Percentiles rank a stretch among this genome's conserved stretches.
Conservation (phyloP, 2,329 filamentous ascomycete species). For the Thielaviopsis punctulata region DNA sequence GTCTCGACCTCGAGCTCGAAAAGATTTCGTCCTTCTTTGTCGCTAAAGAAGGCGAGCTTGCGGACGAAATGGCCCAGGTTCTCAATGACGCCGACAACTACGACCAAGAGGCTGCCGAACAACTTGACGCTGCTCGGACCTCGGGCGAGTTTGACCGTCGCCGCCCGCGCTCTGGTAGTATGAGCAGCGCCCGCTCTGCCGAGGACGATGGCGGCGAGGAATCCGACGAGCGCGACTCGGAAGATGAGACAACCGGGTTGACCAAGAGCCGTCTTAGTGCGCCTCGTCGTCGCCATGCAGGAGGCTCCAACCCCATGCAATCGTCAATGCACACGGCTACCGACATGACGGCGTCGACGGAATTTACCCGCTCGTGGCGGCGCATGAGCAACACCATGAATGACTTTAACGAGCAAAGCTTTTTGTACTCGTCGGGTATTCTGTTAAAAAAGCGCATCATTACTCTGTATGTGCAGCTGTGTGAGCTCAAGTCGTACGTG, state of each 20-base stretch:
- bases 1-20: constrained; percentile 77
- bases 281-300: constrained; percentile 13
- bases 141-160: constrained; percentile 13
- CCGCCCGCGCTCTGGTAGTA: constrained; percentile 19
- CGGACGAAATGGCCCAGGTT: constrained; percentile 63
- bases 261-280: constrained; percentile 27
- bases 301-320: constrained; percentile 7
- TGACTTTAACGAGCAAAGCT: constrained; percentile 60
- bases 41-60: constrained; percentile 75
- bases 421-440: constrained; percentile 50
- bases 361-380: constrained; percentile 35
- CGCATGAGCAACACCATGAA: constrained; percentile 55
- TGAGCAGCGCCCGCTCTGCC: constrained; percentile 28
- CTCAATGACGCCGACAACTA: constrained; percentile 55
- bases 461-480: constrained; percentile 75
- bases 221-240: constrained; percentile 49
- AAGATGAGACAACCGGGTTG: constrained; percentile 39
- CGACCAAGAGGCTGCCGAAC: constrained; percentile 38
- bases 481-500: constrained; percentile 87
- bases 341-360: constrained; percentile 45
- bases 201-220: constrained; percentile 39
- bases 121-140: constrained; percentile 20
- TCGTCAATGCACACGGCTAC: constrained; percentile 23
- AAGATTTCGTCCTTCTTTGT: constrained; percentile 88
- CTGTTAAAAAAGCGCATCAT: constrained; percentile 86